phyloP scores from a whole-genome alignment of 1,284 basidiomycete species.

The Heterobasidion parviporum region DNA sequence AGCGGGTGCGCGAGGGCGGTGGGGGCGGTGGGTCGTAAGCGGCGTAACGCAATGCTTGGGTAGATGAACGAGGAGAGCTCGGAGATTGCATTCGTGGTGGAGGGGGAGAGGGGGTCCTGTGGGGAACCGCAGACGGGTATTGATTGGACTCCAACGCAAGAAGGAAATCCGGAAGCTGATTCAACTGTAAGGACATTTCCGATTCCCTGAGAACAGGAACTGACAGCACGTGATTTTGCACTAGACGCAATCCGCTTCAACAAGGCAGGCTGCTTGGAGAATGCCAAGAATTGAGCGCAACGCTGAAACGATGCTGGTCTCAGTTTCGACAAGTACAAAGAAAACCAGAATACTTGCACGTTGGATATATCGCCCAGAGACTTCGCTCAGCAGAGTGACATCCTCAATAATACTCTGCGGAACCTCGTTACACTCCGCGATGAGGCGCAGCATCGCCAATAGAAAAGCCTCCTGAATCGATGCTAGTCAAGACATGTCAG shows the following conservation, averaged over 20 bases:
- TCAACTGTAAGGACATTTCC: no score
- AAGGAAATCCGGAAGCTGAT: slow-evolving; percentile 64
- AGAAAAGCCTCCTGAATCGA: slow-evolving; percentile 64
- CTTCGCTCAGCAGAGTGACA: slow-evolving; percentile 35
- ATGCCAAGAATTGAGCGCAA: slow-evolving; percentile 52
- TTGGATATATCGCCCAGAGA: slow-evolving; percentile 43
- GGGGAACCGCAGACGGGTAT: slow-evolving; percentile 1
- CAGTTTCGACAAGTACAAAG: slow-evolving; percentile 6
- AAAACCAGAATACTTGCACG: slow-evolving; percentile 30
- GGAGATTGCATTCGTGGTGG: slow-evolving; percentile 11
- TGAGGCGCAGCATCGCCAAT: slow-evolving; percentile 57
- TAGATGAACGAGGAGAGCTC: slow-evolving; percentile 18
- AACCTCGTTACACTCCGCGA: slow-evolving; percentile 47
- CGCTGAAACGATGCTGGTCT: slow-evolving; percentile 32
- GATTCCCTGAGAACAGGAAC: slow-evolving; percentile 9
- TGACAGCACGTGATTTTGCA: slow-evolving; percentile 43
- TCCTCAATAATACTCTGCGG: slow-evolving; percentile 32
- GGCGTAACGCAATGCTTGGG: slow-evolving; percentile 51
- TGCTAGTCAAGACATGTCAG: slow-evolving; percentile 27
- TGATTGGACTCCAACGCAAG: slow-evolving; percentile 34
- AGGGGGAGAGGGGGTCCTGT: slow-evolving; percentile 10
- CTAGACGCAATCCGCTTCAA: slow-evolving; percentile 37
- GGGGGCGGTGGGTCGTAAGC: slow-evolving; percentile 54
- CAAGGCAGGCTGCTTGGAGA: slow-evolving; percentile 33
- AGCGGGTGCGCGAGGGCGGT: slow-evolving; percentile 24